Evolutionary conservation across 345 rosid species (phyloP), one percentile per base, ranked within the genome.

Genomic region (Sisymbrium altissimum): DNA sequence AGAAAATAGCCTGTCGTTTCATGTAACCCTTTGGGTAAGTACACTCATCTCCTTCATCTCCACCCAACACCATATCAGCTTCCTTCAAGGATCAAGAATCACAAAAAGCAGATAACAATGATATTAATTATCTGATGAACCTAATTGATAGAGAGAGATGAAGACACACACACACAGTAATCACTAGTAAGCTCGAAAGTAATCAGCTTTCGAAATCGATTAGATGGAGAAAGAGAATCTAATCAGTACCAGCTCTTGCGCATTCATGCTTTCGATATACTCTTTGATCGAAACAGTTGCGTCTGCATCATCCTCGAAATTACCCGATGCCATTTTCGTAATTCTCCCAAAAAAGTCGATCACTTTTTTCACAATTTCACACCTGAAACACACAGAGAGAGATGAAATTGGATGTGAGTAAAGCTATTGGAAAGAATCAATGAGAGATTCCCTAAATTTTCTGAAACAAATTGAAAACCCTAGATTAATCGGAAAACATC

Each of bases 21-120:
- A 90, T 81, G 78, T 89, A 89, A 38, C 98, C 98, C 69, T 87
- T 84, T 50, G 66, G 76, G 76, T 88, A 95, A 48, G 99, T 92
- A 79, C 99, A 95, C 72, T 87, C 97, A 64, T 90, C 91, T 15
- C 97, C 99, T 64, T 90, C 98, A 66, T 92, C 99, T 40, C 97
- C 98, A 66, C 99, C 99, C 94, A 95, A 71, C 76, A 92, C 94
- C 92, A 95, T 81, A 83, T 92, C 96, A 1, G 91, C 96, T 70
- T 88, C 94, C 99, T 95, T 83, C 18, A 45, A 21, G 3, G 3
- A 59, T 40, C 64, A 60, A 61, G 21, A 73, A 67, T 52, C 32
- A 66, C 59, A 68, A 39, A n/a, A 30, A 36, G 49, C 19, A 59
- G 1, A 7, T 23, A 13, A 13, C 1, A 33, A 45, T 12, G 21